Conservation (phyloP, 441 rosid species). For the Erodium moschatum region DNA sequence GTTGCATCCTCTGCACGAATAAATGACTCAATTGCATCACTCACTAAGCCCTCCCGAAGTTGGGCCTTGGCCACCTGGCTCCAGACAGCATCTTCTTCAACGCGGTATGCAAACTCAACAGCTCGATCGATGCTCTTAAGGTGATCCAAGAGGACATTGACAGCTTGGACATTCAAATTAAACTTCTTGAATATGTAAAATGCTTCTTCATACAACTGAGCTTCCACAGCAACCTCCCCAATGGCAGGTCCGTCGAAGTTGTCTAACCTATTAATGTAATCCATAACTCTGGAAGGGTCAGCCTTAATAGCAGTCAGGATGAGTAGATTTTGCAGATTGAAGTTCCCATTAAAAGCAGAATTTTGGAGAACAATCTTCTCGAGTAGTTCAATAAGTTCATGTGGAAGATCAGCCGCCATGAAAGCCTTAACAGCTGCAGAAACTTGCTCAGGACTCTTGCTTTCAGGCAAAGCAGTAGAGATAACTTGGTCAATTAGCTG, state of each 20-base stretch:
- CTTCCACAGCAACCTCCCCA: constrained; percentile 97
- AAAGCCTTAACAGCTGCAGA: constrained; percentile 99
- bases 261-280: constrained; percentile 88
- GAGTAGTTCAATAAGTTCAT: constrained; percentile 96
- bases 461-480: constrained; percentile 97
- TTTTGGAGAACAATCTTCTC: constrained; percentile 17
- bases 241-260: constrained; percentile 99
- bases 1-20: constrained; percentile 97
- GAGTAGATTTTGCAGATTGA: constrained; percentile 23
- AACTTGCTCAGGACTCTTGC: constrained; percentile 99
- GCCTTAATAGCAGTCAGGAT: constrained; percentile 97
- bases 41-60: constrained; percentile 85
- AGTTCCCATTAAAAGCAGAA: no score
- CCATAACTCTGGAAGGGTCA: constrained; percentile 98
- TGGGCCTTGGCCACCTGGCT: constrained; percentile 97
- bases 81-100: constrained; percentile 97
- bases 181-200: constrained; percentile 92
- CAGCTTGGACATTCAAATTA: constrained; percentile 94
- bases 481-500: constrained; percentile 99
- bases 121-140: constrained; percentile 87
- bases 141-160: constrained; percentile 76
- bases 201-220: constrained; percentile 83
- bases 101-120: constrained; percentile 97
- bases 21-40: constrained; percentile 95
- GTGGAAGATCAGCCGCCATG: constrained; percentile 99